These are phyloP conservation scores for Russula compacta DNA, from an alignment of 768 basidiomycete genomes.

Conservation along the genomic window DNA sequence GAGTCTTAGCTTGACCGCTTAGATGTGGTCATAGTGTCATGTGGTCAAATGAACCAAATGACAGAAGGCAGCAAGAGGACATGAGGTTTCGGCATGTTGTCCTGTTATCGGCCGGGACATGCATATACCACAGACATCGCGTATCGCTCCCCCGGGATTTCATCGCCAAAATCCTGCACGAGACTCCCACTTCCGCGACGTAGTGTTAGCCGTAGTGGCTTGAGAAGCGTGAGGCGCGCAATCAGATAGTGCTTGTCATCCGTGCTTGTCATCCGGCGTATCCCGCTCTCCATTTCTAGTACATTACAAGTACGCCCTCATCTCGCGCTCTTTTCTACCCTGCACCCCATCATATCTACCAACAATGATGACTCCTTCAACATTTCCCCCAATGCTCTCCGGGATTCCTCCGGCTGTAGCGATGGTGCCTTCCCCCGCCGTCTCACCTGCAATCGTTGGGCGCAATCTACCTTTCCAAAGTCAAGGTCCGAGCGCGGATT, in stretches of 20 bases:
- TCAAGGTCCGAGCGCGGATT: conserved; percentile 36
- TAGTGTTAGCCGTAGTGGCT: neutral
- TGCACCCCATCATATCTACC: conserved; percentile 2
- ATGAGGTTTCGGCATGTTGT: conserved; percentile 17
- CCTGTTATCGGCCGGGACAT: conserved; percentile 7
- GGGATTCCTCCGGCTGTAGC: neutral
- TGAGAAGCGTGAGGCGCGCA: neutral
- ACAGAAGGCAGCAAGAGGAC: neutral
- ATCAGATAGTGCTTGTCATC: conserved; percentile 15
- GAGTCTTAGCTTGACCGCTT: neutral
- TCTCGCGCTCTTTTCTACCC: conserved; percentile 3
- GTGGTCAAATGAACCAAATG: conserved; percentile 2
- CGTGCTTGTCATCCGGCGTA: conserved; percentile 8
- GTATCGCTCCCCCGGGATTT: neutral
- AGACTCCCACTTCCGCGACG: neutral
- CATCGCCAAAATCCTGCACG: neutral
- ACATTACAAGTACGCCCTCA: neutral
- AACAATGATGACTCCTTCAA: conserved; percentile 16
- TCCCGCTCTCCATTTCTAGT: neutral
- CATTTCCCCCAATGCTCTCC: neutral
- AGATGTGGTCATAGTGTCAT: neutral
- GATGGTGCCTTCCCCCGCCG: conserved; percentile 17
- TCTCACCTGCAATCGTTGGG: conserved; percentile 15
- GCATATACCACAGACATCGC: neutral
- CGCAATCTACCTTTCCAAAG: conserved; percentile 29